Evolutionary conservation across 2,329 filamentous ascomycete genomes (phyloP).

Genomic region (Paracoccidioides brasiliensis): DNA sequence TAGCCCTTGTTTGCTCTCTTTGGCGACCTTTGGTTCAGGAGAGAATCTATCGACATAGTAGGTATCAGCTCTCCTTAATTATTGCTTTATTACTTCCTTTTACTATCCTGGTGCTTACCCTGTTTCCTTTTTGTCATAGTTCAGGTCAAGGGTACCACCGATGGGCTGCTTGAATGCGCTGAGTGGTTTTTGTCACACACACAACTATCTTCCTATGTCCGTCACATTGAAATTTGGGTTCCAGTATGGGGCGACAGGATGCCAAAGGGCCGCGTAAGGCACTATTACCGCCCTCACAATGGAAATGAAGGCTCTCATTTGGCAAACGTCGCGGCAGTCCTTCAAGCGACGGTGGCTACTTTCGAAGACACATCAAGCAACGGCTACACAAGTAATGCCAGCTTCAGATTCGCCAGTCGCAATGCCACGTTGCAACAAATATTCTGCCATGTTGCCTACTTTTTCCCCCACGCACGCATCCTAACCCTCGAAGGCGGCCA

Average conservation of each 20-base stretch:
- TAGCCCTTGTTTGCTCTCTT: slow-evolving; percentile 45
- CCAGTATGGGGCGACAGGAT: slow-evolving; percentile 52
- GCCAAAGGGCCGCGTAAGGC: slow-evolving; percentile 36
- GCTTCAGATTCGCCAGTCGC: slow-evolving; percentile 32
- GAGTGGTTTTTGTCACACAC: slow-evolving; percentile 46
- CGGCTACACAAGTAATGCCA: slow-evolving; percentile 10
- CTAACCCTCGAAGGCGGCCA: slow-evolving; percentile 66
- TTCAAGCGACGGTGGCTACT: slow-evolving; percentile 17
- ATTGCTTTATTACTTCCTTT: not conserved
- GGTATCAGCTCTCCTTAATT: slow-evolving; percentile 9
- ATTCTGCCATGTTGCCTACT: slow-evolving; percentile 48
- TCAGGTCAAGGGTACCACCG: slow-evolving; percentile 58
- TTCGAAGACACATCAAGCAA: slow-evolving; percentile 16
- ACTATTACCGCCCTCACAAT: slow-evolving; percentile 15
- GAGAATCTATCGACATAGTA: slow-evolving; percentile 55
- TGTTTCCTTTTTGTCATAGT: slow-evolving; percentile 26
- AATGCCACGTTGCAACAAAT: slow-evolving; percentile 60
- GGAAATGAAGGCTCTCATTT: slow-evolving; percentile 14
- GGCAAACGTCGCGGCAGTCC: slow-evolving; percentile 13
- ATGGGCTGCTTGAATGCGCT: slow-evolving; percentile 47
- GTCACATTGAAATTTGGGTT: slow-evolving; percentile 66
- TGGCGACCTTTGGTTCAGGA: slow-evolving; percentile 59
- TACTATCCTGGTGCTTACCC: slow-evolving; percentile 2
- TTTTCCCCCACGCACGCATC: slow-evolving; percentile 49
- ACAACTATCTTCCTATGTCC: slow-evolving; percentile 51